These are phyloP conservation scores for Coprinopsis sp. DNA, from an alignment of 768 basidiomycete genomes.

Conservation along the genomic window DNA sequence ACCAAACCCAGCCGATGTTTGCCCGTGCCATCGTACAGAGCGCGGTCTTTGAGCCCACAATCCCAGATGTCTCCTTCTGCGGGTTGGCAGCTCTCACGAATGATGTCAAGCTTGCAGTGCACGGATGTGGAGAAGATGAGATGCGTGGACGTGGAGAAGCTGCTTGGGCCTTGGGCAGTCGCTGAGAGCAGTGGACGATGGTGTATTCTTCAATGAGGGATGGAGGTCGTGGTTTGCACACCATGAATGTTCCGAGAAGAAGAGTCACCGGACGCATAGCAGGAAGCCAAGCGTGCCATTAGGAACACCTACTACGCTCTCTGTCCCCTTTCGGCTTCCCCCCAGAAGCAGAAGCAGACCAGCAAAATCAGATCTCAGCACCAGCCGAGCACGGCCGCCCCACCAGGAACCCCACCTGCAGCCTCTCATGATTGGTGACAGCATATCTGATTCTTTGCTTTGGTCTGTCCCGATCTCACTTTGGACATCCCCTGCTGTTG, in stretches of 20 bases:
- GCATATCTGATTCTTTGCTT: conserved; percentile 55
- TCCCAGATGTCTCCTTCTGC: conserved; percentile 57
- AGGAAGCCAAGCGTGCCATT: conserved; percentile 6
- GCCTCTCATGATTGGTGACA: conserved; percentile 75
- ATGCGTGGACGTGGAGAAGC: conserved; percentile 49
- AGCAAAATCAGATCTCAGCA: conserved; percentile 9
- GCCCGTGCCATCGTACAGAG: conserved; percentile 75
- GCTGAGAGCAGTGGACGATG: conserved; percentile 62
- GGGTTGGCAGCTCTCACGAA: conserved; percentile 63
- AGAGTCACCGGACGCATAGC: conserved; percentile 11
- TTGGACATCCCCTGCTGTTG: conserved; percentile 60
- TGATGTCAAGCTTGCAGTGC: conserved; percentile 52
- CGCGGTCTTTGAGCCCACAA: conserved; percentile 54
- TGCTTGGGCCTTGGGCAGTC: conserved; percentile 49
- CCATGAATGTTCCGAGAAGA: conserved; percentile 21
- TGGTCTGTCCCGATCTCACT: conserved; percentile 57
- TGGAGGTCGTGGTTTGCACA: conserved; percentile 49
- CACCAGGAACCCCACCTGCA: conserved; percentile 35
- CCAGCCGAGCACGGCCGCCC: conserved; percentile 16
- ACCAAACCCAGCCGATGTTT: conserved; percentile 58
- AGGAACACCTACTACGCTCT: conserved; percentile 1
- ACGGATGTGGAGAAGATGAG: conserved; percentile 61
- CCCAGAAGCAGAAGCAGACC: conserved; percentile 1
- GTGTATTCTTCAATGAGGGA: conserved; percentile 57
- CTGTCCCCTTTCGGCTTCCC: conserved; percentile 3